Evolutionary conservation across 1,284 basidiomycete species (phyloP).

Genomic region (Boletus sp.): DNA sequence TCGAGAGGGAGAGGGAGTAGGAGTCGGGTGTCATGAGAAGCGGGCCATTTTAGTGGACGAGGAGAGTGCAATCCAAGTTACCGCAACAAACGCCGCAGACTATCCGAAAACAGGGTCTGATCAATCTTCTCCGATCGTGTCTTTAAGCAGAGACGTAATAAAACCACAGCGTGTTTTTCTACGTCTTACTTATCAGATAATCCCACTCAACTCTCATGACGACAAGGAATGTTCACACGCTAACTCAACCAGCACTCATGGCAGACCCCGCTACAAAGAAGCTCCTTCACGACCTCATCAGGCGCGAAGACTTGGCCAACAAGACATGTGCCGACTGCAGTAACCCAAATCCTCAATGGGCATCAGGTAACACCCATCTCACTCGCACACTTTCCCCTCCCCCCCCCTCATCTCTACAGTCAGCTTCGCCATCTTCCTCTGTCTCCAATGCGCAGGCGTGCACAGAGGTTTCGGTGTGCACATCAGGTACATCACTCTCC

Average conservation of each 20-base stretch:
- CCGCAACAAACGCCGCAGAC: neutral
- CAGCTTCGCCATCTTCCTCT: constrained; percentile 85
- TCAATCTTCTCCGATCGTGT: neutral
- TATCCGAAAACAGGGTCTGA: neutral
- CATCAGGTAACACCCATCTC: constrained; percentile 52
- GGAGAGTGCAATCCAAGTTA: neutral
- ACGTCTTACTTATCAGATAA: constrained; percentile 1
- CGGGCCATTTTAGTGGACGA: constrained; percentile 4
- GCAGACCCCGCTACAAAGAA: constrained; percentile 51
- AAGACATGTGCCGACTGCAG: constrained; percentile 78
- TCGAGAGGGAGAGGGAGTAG: constrained; percentile 1
- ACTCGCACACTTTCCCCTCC: neutral
- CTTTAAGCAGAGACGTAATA: neutral
- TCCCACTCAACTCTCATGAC: too few species aligned
- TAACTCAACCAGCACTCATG: neutral
- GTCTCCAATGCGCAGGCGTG: constrained; percentile 86
- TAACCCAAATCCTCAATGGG: constrained; percentile 91
- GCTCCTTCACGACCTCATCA: constrained; percentile 71
- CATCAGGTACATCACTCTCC: constrained; percentile 54
- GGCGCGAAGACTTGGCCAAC: constrained; percentile 70
- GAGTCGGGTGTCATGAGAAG: constrained; percentile 20
- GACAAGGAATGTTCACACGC: neutral
- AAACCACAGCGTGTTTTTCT: neutral
- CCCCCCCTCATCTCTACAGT: constrained; percentile 19
- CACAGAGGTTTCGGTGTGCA: constrained; percentile 91